These are phyloP conservation scores for Tolypocladium guangdongense DNA, from an alignment of 2,329 filamentous ascomycete genomes.

Conservation along the genomic window DNA sequence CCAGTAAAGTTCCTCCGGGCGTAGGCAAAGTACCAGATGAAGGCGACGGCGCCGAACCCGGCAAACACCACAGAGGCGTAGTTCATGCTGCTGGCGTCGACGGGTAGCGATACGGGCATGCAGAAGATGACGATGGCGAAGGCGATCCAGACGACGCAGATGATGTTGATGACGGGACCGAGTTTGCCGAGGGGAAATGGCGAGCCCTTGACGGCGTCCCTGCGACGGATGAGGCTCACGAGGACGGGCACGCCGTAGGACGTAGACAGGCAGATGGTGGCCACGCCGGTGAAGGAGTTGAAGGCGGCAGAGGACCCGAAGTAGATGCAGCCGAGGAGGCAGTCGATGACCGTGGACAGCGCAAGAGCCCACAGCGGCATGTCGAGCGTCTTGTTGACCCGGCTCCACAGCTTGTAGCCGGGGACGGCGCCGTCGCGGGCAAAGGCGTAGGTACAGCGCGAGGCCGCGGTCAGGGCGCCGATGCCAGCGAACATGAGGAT, in stretches of 20 bases:
- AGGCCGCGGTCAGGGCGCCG: slow-evolving; percentile 63
- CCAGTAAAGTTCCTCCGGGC: slow-evolving; percentile 55
- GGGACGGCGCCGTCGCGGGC: slow-evolving; percentile 66
- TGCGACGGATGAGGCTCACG: slow-evolving; percentile 55
- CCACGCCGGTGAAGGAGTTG: slow-evolving; percentile 69
- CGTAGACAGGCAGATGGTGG: slow-evolving; percentile 65
- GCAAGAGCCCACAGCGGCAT: slow-evolving; percentile 61
- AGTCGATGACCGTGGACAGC: slow-evolving; percentile 58
- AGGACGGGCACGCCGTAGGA: slow-evolving; percentile 69
- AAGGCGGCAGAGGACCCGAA: slow-evolving; percentile 70
- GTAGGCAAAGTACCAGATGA: slow-evolving; percentile 52
- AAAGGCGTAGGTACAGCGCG: slow-evolving; percentile 66
- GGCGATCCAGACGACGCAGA: slow-evolving; percentile 60
- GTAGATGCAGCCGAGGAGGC: slow-evolving; percentile 65
- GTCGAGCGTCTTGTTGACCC: slow-evolving; percentile 53
- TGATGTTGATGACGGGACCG: slow-evolving; percentile 55
- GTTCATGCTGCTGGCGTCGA: slow-evolving; percentile 49
- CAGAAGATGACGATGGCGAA: slow-evolving; percentile 65
- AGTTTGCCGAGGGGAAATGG: slow-evolving; percentile 59
- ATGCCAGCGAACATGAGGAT: slow-evolving; percentile 70
- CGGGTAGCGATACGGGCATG: slow-evolving; percentile 56
- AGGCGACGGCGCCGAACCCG: slow-evolving; percentile 47
- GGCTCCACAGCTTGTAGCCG: slow-evolving; percentile 53
- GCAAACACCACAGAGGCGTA: slow-evolving; percentile 57
- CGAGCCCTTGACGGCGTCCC: slow-evolving; percentile 54